Evolutionary conservation across 495 filamentous ascomycete genomes (phyloP).

Genomic region (Aspergillus asperescens): DNA sequence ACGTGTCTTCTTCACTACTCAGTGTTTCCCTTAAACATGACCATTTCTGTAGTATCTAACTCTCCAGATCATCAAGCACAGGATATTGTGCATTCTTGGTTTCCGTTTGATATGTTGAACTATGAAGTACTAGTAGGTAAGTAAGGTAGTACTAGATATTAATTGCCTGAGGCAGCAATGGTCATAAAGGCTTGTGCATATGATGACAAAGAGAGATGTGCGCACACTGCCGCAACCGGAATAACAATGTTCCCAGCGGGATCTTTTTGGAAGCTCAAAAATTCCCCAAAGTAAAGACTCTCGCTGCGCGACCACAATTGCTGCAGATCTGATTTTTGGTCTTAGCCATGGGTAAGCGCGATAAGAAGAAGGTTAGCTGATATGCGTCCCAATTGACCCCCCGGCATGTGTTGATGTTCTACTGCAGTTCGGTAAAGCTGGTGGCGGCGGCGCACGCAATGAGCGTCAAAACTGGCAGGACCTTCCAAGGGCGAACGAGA

Average conservation of each 20-base stretch:
- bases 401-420: constrained; percentile 11
- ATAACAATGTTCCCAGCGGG: constrained; percentile 2
- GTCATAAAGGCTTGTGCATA: too few species aligned
- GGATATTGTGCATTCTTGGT: too few species aligned
- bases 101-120: too few species aligned
- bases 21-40: too few species aligned
- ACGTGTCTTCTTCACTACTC: too few species aligned
- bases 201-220: too few species aligned
- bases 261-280: constrained; percentile 14
- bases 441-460: constrained; percentile 26
- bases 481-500: constrained; percentile 64
- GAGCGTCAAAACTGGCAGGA: constrained; percentile 47
- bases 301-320: not conserved
- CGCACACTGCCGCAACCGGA: too few species aligned
- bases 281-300: not conserved
- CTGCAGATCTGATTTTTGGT: not conserved
- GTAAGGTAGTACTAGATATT: too few species aligned
- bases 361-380: constrained; percentile 13
- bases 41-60: too few species aligned
- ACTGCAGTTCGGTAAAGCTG: constrained; percentile 31
- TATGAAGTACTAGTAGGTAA: too few species aligned
- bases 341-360: constrained; percentile 16
- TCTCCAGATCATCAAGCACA: too few species aligned
- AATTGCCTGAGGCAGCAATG: too few species aligned
- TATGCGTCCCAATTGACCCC: not conserved